Base-by-base conservation (phyloP, 306 rosid species). In the Quercus variabilis region DNA sequence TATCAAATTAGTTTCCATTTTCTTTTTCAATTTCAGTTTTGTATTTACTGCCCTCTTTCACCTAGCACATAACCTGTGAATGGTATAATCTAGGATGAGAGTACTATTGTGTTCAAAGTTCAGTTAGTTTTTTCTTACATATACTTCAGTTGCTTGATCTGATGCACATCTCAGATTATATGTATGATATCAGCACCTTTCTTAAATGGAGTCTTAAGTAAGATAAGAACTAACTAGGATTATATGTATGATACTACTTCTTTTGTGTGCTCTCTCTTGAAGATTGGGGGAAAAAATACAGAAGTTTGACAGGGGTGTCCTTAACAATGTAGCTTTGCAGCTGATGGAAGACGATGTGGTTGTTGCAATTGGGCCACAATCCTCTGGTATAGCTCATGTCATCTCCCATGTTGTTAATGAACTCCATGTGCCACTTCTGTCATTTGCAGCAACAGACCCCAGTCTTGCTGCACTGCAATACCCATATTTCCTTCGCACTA, bases 381-480 rank as follows among this genome's bases (percentile, higher is more conserved):
- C 99, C 10, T 96, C 99, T 0, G 98, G 93, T 72, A 96, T 96
- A 85, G 90, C 93, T 55, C 99, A 96, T 84, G 80, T 91, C 65
- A 91, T 93, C 69, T 89, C 98, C 71, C 99, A 96, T n/a, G 94
- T 93, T 25, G 91, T 79, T 20, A 88, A 89, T 74, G 98, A 96
- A 87, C 98, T 96, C 83, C 98, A 90, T 30, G 77, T 96, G 43
- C 99, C 99, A 1, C 96, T 96, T 76, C 76, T 96, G 52, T 93
- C 98, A 68, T 96, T 93, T 75, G 97, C 83, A 67, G 93, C 99
- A 28, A 96, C 99, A 17, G 97, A 96, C 70, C 98, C 98, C 17
- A 81, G 92, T 55, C 92, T 96, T 55, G 80, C 94, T 21, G 83
- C 99, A 5, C 85, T 88, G 59, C 97, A 96, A 84, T 96, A 88